Evolutionary conservation across 805 yeast genomes (phyloP).

Genomic region (Yarrowia alimentaria): DNA sequence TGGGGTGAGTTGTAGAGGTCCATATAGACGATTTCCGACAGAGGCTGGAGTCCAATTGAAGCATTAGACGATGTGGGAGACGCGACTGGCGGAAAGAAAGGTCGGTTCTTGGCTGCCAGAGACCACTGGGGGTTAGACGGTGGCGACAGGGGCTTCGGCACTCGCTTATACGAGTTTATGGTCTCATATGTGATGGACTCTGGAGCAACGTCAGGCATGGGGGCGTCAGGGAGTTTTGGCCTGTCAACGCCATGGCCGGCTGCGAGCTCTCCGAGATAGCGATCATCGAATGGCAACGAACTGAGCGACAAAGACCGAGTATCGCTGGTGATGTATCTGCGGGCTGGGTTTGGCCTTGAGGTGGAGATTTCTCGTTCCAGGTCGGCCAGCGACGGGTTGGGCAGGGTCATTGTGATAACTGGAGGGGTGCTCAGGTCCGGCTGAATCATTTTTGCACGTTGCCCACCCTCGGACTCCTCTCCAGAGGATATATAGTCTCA

Average conservation of each 20-base stretch:
- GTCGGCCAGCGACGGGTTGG: slow-evolving; percentile 16
- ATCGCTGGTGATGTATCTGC: slow-evolving; percentile 16
- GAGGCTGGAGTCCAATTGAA: neutral
- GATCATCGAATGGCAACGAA: slow-evolving; percentile 7
- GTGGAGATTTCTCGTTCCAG: neutral
- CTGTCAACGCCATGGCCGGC: neutral
- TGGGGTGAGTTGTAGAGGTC: neutral
- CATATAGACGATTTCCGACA: slow-evolving; percentile 5
- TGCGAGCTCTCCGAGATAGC: neutral
- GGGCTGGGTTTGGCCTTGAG: neutral
- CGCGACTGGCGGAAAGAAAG: neutral
- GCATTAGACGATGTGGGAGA: slow-evolving; percentile 3
- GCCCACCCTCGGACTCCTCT: neutral
- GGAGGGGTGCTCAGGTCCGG: slow-evolving; percentile 2
- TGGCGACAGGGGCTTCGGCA: slow-evolving; percentile 1
- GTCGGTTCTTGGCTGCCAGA: neutral
- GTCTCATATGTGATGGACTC: neutral
- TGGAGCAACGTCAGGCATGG: slow-evolving; percentile 1
- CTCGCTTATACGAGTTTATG: no score
- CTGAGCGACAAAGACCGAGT: neutral
- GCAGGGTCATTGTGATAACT: slow-evolving; percentile 1
- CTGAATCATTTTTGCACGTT: neutral
- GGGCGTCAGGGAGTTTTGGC: neutral
- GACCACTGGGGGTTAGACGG: neutral
- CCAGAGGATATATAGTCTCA: slow-evolving; percentile 9